Percentiles rank a stretch among this genome's conserved stretches.
Evolutionary conservation across 768 basidiomycete species (phyloP).

Genomic region (Megacollybia marginata): DNA sequence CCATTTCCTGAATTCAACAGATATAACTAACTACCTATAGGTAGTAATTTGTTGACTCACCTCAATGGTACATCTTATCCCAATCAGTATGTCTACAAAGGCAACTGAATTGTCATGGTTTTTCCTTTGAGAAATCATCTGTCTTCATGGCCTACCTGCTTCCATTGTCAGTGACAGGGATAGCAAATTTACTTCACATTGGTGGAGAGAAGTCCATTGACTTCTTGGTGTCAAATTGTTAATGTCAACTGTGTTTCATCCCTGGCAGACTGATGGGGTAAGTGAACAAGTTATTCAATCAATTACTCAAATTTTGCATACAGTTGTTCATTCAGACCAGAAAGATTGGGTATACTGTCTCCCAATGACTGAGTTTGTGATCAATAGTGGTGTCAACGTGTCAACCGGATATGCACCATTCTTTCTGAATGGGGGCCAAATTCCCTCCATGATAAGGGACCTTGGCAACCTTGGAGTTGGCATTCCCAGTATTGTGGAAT

Average conservation of each 20-base stretch:
- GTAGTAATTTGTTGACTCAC: too few relatives aligned
- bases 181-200: too few relatives aligned
- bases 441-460: neutral
- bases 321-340: constrained; percentile 17
- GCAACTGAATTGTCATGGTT: too few relatives aligned
- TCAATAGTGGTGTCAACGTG: constrained; percentile 21
- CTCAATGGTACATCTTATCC: too few relatives aligned
- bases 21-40: too few relatives aligned
- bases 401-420: constrained; percentile 29
- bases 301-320: constrained; percentile 24
- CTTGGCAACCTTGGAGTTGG: too few relatives aligned
- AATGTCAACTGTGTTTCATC: constrained; percentile 33
- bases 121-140: too few relatives aligned
- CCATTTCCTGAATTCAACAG: too few relatives aligned
- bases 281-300: constrained; percentile 18
- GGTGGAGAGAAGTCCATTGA: constrained; percentile 19
- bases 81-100: too few relatives aligned
- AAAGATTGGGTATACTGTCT: constrained; percentile 23
- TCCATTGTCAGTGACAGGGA: too few relatives aligned
- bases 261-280: constrained; percentile 31
- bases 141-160: too few relatives aligned
- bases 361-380: constrained; percentile 29
- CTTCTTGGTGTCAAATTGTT: constrained; percentile 20
- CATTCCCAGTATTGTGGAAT: neutral
- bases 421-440: too few relatives aligned